A percentile compares a stretch with the other conserved stretches of the same genome.
Evolutionary conservation across 768 basidiomycete species (phyloP).

Genomic region (Suillus brevipes): DNA sequence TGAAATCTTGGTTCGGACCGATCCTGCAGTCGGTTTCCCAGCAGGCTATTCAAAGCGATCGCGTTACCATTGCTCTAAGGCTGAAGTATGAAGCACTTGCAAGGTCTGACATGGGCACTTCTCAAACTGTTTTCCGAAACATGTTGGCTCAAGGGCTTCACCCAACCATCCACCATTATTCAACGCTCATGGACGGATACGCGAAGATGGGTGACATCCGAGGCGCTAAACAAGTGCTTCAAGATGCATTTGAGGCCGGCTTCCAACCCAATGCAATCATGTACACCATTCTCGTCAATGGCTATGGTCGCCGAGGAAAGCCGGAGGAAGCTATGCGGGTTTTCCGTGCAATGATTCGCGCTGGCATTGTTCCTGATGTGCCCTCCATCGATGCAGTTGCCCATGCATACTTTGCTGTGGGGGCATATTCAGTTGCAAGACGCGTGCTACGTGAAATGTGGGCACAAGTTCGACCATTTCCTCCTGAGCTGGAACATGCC

Average conservation of each 20-base stretch:
- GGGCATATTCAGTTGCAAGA: slow-evolving; percentile 51
- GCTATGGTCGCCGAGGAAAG: slow-evolving; percentile 61
- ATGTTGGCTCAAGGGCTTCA: slow-evolving; percentile 70
- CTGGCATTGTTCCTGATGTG: slow-evolving; percentile 67
- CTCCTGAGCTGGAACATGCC: slow-evolving; percentile 44
- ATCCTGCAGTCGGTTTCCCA: slow-evolving; percentile 47
- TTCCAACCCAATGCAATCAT: slow-evolving; percentile 61
- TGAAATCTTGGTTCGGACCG: slow-evolving; percentile 37
- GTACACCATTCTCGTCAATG: slow-evolving; percentile 77
- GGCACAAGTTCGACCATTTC: slow-evolving; percentile 63
- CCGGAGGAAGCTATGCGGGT: slow-evolving; percentile 51
- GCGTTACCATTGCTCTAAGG: slow-evolving; percentile 57
- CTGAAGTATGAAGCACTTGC: slow-evolving; percentile 62
- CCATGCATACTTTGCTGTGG: slow-evolving; percentile 63
- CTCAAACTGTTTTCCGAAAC: slow-evolving; percentile 53
- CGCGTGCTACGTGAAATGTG: slow-evolving; percentile 61
- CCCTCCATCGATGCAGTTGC: slow-evolving; percentile 69
- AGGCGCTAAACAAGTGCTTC: slow-evolving; percentile 57
- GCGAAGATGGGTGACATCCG: slow-evolving; percentile 56
- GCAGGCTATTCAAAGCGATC: slow-evolving; percentile 55
- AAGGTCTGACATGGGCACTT: slow-evolving; percentile 49
- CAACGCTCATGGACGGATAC: slow-evolving; percentile 78
- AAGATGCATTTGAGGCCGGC: slow-evolving; percentile 48
- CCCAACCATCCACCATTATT: slow-evolving; percentile 71
- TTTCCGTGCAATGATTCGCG: slow-evolving; percentile 63